phyloP scores from a whole-genome alignment of 371 early-diverging fungal genomes.

The Zychaea mexicana region DNA sequence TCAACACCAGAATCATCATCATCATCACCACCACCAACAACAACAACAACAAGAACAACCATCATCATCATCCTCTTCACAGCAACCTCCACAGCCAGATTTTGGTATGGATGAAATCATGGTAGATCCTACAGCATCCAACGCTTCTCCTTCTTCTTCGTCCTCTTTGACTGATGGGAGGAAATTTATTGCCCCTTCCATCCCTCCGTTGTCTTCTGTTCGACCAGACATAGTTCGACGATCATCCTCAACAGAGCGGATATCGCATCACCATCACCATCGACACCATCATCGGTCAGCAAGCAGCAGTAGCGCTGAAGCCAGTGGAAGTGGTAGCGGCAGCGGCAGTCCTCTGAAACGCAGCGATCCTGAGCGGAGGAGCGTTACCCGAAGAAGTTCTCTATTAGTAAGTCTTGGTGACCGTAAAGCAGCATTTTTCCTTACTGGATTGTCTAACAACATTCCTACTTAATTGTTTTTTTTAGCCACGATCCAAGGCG shows the following conservation, averaged over 20 bases:
- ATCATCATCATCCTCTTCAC: background rate
- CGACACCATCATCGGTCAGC: conserved; percentile 10
- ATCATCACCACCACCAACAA: background rate
- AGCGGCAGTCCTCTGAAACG: conserved; percentile 5
- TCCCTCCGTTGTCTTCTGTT: background rate
- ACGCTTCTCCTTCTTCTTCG: background rate
- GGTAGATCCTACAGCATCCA: background rate
- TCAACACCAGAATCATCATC: background rate
- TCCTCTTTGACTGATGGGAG: background rate
- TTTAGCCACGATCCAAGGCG: conserved; percentile 46
- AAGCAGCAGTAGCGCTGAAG: conserved; percentile 16
- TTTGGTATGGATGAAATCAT: conserved; percentile 3
- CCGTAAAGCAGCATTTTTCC: too few species aligned
- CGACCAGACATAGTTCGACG: background rate
- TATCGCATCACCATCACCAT: background rate
- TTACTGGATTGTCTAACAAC: too few species aligned
- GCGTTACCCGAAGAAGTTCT: conserved; percentile 39
- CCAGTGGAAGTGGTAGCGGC: conserved; percentile 10
- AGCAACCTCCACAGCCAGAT: background rate
- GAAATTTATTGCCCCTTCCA: background rate
- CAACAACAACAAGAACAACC: background rate
- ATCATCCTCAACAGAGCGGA: conserved; percentile 4
- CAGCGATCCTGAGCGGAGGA: conserved; percentile 42
- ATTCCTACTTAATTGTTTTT: background rate
- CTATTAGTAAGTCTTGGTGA: conserved; percentile 32